Evolutionary conservation across 306 rosid genomes (phyloP).

Genomic region (Acacia melanoxylon): DNA sequence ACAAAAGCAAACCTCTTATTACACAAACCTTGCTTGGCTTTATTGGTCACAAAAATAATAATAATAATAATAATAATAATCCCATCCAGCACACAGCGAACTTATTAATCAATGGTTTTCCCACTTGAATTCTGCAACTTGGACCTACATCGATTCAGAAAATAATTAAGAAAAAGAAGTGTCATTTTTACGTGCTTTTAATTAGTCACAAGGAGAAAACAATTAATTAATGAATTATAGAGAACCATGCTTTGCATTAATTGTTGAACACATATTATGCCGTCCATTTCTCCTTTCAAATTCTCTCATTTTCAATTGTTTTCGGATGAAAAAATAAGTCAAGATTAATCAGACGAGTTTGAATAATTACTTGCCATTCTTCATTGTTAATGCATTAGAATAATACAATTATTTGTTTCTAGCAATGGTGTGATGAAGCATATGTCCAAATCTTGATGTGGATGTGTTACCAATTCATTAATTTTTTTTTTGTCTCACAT

Average conservation of each 20-base stretch:
- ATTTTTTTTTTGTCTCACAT: neutral
- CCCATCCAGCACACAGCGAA: neutral
- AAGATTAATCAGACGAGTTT: neutral
- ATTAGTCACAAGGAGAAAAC: neutral
- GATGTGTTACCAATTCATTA: neutral
- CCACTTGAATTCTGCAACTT: neutral
- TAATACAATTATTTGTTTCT: neutral
- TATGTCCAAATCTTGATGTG: neutral
- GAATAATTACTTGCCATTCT: neutral
- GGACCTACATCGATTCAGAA: neutral
- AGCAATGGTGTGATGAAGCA: neutral
- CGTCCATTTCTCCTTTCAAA: neutral
- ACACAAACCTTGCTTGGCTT: neutral
- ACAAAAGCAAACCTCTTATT: slow-evolving; percentile 13
- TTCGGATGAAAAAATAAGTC: neutral
- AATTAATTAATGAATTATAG: neutral
- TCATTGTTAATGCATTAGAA: neutral
- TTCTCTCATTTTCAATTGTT: neutral
- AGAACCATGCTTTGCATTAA: neutral
- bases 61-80: no score
- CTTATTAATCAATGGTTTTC: neutral
- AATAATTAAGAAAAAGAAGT: neutral
- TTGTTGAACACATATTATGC: neutral
- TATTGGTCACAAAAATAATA: neutral
- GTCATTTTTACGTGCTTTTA: neutral